Evolutionary conservation across 495 filamentous ascomycete species (phyloP), one percentile per base, ranked within the genome.

Genomic region (Penicillium lividum): DNA sequence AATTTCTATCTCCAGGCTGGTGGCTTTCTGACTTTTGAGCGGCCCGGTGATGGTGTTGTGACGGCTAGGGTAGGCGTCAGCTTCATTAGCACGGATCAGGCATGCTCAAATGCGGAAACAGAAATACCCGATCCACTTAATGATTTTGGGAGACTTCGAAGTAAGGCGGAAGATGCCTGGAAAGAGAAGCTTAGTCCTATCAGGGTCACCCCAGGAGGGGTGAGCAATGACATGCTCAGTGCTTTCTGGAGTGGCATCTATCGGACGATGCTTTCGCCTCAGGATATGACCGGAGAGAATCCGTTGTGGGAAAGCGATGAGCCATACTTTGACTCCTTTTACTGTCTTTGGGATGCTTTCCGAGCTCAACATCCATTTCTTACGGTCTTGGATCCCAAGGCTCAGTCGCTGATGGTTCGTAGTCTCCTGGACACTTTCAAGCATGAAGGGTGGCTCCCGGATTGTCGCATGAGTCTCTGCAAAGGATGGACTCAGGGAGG

Each of bases 241-340:
- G 84, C 81, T 44, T 89, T 91, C 66, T 90, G 86, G 77, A 88
- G 83, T 51, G 89, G 86, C 0, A 78, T 88, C 13, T 92, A 92
- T 63, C 74, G 88, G 13, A 86, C 86, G 0, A 85, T 90, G 85
- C 78, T 90, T 15, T 87, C 84, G 42, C 89, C 88, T 5, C 89
- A 92, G 62, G 86, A 91, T 53, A 87, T 90, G 64, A 91, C 89
- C 0, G 88, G 88, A 0, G 89, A 92, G 68, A 92, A 92, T 56
- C 89, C 88, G 4, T 62, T 86, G 1, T 92, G 89, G 86, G 58
- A 82, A 7, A 88, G 83, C 38, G 77, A 73, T 25, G 89, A 91
- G 71, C 89, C 89, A 4, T 91, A 92, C 57, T 92, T 86, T 63
- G 89, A 92, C 64, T 88, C 84, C 1, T 90, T 86, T 51, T 92